Evolutionary conservation across 352 stramenopile genomes (phyloP), one percentile per base, ranked within the genome.

Genomic region (Stephanocyclus meneghinianus): DNA sequence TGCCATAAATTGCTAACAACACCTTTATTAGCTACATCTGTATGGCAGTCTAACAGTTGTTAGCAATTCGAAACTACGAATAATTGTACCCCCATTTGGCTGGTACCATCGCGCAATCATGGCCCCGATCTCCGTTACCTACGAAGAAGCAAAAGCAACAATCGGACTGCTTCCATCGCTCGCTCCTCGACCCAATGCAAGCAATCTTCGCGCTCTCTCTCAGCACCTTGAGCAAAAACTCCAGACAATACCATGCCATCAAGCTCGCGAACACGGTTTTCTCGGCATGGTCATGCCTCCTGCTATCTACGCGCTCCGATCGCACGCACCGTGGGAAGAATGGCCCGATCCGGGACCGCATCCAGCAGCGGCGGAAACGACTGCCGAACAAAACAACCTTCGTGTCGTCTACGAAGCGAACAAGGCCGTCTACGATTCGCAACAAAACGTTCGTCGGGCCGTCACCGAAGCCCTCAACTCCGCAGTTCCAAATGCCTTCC

Each of bases 41-140:
- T 65, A 30, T 74, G 50, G 9, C 50, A 65, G 65, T 74, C 65
- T 53, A 74, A 65, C 51, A 74, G 65, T 74, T 53, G n/a, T 48
- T 53, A 65, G 18, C 30, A 70, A 70, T 45, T 40, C 40, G 53
- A n/a, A 42, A 35, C 16, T 48, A 16, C 26, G 21, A 7, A 18
- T 40, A 40, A 65, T 7, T 29, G 30, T 55, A 8, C 51, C 16
- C 51, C 21, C 51, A 37, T 40, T 15, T 32, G 21, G 51, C 16
- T n/a, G n/a, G 51, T 60, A 60, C 9, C 6, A n/a, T 29, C 44
- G 5, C 16, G 8, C 40, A 30, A 56, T 16, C 61, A 70, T 70
- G 44, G 61, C 44, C 4, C 61, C 40, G 2, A 32, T 16, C 18
- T 13, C 45, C 7, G 44, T 70, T 13, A 57, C 40, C 1, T 70